A percentile compares a stretch with the other conserved stretches of the same genome.
Conservation (phyloP, 2,329 filamentous ascomycete species). For the Onygenales sp. region DNA sequence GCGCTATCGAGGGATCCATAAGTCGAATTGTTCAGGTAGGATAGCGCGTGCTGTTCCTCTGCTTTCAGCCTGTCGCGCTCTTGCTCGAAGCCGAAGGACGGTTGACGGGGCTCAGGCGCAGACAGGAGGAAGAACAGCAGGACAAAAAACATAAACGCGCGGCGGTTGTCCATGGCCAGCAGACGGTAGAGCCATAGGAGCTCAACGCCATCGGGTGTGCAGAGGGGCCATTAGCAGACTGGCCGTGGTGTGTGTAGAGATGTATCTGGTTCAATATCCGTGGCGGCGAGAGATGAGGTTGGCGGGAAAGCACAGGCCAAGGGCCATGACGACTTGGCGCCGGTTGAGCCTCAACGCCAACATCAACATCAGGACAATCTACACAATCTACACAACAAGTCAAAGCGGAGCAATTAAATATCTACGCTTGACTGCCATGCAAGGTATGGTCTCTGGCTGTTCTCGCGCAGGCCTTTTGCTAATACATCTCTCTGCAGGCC, state of each 20-base stretch:
- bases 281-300: background rate
- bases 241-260: background rate
- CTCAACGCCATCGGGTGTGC: conserved; percentile 6
- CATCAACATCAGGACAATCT: no score
- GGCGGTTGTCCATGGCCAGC: conserved; percentile 38
- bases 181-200: conserved; percentile 8
- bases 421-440: no score
- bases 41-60: conserved; percentile 42
- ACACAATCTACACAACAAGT: no score
- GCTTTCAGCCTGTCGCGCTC: conserved; percentile 39
- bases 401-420: no score
- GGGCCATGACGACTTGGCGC: no score
- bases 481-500: background rate
- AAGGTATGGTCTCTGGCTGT: background rate
- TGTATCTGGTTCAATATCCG: background rate
- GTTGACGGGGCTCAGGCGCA: conserved; percentile 37
- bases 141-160: conserved; percentile 40
- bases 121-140: conserved; percentile 46
- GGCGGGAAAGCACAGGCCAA: background rate
- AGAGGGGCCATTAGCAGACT: conserved; percentile 9
- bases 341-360: no score
- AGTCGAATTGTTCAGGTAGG: conserved; percentile 39
- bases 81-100: conserved; percentile 30
- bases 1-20: conserved; percentile 44
- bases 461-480: background rate